Percentiles rank a stretch among this genome's conserved stretches.
These are phyloP conservation scores for Beauveria bassiana DNA, from an alignment of 2,329 filamentous ascomycete species.

Conservation along the genomic window DNA sequence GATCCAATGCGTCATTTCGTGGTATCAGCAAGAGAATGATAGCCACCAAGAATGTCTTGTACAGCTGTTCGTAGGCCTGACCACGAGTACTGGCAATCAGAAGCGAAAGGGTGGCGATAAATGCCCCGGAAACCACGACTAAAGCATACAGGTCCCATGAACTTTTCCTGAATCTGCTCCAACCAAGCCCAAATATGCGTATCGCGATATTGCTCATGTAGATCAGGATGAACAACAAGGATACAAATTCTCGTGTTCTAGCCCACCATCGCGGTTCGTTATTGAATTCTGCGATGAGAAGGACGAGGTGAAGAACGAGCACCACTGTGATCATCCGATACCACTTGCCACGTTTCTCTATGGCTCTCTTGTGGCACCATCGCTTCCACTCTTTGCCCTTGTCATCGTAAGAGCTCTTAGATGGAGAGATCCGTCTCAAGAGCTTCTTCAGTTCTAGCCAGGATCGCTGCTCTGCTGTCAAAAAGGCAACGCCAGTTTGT, in stretches of 20 bases:
- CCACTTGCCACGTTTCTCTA: conserved; percentile 91
- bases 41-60: conserved; percentile 90
- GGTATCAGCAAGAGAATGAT: conserved; percentile 88
- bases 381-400: conserved; percentile 72
- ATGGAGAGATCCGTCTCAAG: conserved; percentile 85
- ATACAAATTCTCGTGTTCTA: conserved; percentile 61
- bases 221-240: conserved; percentile 72
- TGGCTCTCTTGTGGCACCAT: conserved; percentile 91
- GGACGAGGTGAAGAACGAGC: conserved; percentile 71
- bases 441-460: conserved; percentile 95
- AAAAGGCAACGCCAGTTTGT: conserved; percentile 91
- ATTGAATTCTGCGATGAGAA: conserved; percentile 82
- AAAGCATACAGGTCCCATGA: conserved; percentile 94
- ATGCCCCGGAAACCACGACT: conserved; percentile 68
- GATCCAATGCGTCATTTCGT: conserved; percentile 91
- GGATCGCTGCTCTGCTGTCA: conserved; percentile 91
- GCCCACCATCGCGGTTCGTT: conserved; percentile 68
- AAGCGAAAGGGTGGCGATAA: conserved; percentile 70
- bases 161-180: conserved; percentile 83
- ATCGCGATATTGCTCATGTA: conserved; percentile 79
- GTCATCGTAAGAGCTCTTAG: conserved; percentile 79
- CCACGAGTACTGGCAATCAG: conserved; percentile 53
- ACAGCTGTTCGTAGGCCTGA: conserved; percentile 67
- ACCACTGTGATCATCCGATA: conserved; percentile 72
- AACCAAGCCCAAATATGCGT: conserved; percentile 80